Evolutionary conservation across 495 filamentous ascomycete species (phyloP), one percentile per base, ranked within the genome.

Genomic region (Podospora pseudocomata): DNA sequence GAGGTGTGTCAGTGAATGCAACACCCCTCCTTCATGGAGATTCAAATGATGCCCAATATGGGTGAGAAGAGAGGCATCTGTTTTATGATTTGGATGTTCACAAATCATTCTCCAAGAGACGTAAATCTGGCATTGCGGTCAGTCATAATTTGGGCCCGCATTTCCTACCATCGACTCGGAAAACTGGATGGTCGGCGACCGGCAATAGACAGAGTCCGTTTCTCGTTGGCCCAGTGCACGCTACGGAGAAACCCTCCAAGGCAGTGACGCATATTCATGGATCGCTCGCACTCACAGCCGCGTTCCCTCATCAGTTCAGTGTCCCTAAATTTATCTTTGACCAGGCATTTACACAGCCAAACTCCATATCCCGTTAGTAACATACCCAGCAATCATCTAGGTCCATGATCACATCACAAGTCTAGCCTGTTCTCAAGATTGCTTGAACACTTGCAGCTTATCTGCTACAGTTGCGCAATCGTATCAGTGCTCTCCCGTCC

Each of bases 251-350:
- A 49, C 7, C 39, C 55, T 15, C n/a, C 55, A 58, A 19, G n/a
- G 55, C 55, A 58, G 55, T 58, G 55, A 58, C 55, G 55, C 65
- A 49, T 23, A 1, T 23, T 23, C 23, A 23, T 23, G 1, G 23
- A 23, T 58, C 39, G 9, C 39, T 49, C 66, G 61, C 53, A 49
- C 7, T 57, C 66, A 67, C 60, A 63, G 66, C 66, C 66, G 66
- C 66, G n/a, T 28, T 28, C 23, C n/a, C 15, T 6, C 30, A 32
- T 28, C n/a, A 26, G 27, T 26, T 26, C 55, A 58, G n/a, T n/a
- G 23, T 58, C 55, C 55, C 55, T 67, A 62, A 62, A 55, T 56
- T 63, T 62, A 26, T 56, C 30, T 58, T 58, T 26, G 39, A 49
- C 39, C 7, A 11, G 39, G 39, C 39, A 11, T 49, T 49, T 49